phyloP scores from a whole-genome alignment of 179 eudicot genomes.

The Corrigiola litoralis region DNA sequence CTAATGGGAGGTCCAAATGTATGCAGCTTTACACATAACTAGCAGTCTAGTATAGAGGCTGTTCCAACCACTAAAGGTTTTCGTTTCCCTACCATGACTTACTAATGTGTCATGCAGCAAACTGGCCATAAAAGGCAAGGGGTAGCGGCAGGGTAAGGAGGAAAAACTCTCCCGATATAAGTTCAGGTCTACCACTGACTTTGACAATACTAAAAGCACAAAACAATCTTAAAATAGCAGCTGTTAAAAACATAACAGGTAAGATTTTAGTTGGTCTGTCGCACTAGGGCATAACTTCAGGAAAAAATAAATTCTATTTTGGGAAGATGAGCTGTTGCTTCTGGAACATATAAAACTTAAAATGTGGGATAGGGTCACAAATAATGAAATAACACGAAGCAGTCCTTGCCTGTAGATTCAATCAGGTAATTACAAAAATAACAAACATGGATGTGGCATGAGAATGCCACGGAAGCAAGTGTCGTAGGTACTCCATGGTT shows the following conservation, averaged over 20 bases:
- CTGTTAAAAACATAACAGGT: not conserved
- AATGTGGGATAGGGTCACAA: not conserved
- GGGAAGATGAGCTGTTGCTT: conserved; percentile 19
- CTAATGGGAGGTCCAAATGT: too few relatives aligned
- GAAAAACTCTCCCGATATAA: not conserved
- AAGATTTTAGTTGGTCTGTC: conserved; percentile 16
- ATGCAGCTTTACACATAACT: too few relatives aligned
- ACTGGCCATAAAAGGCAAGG: not conserved
- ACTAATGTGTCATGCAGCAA: not conserved
- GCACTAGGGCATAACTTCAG: conserved; percentile 17
- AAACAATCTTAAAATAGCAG: not conserved
- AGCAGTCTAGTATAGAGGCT: too few relatives aligned
- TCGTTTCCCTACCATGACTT: conserved; percentile 1
- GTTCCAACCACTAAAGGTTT: too few relatives aligned
- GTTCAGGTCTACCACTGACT: not conserved
- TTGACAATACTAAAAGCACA: not conserved
- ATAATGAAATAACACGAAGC: not conserved
- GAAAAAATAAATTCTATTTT: conserved; percentile 2
- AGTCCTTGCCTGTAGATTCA: not conserved
- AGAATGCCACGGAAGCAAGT: not conserved
- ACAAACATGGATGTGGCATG: not conserved
- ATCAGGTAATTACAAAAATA: not conserved
- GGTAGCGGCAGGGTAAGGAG: not conserved
- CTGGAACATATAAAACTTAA: not conserved
- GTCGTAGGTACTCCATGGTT: not conserved